Evolutionary conservation across 345 rosid species (phyloP).

Genomic region (Corchorus capsularis): DNA sequence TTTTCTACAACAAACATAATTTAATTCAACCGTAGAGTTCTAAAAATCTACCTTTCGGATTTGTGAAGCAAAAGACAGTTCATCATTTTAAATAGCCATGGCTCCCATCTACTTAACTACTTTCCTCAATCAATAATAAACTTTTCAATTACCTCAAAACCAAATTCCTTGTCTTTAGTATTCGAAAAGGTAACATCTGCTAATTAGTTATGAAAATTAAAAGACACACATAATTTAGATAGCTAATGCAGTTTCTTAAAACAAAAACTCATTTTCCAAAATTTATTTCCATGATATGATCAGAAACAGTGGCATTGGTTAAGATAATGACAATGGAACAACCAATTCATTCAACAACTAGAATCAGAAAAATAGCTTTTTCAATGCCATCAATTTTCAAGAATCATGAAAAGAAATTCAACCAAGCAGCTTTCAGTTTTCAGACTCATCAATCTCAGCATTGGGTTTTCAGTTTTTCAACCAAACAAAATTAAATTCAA

Average conservation of each 20-base stretch:
- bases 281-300: background rate
- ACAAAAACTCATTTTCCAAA: background rate
- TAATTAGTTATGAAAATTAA: background rate
- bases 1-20: background rate
- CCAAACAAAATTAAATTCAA: background rate
- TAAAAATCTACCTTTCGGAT: background rate
- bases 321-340: background rate
- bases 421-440: background rate
- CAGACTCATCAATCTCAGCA: background rate
- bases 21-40: background rate
- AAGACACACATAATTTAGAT: background rate
- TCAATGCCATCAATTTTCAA: background rate
- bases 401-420: slow-evolving; percentile 4
- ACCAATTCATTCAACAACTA: background rate
- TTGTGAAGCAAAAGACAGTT: background rate
- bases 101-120: background rate
- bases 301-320: background rate
- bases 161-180: background rate
- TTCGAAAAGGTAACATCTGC: background rate
- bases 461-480: background rate
- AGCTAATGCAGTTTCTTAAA: background rate
- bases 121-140: slow-evolving; percentile 3
- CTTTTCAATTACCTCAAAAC: background rate
- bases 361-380: slow-evolving; percentile 2
- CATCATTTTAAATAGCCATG: slow-evolving; percentile 8